Conservation (phyloP, 768 basidiomycete genomes). For the Russula sp. region DNA sequence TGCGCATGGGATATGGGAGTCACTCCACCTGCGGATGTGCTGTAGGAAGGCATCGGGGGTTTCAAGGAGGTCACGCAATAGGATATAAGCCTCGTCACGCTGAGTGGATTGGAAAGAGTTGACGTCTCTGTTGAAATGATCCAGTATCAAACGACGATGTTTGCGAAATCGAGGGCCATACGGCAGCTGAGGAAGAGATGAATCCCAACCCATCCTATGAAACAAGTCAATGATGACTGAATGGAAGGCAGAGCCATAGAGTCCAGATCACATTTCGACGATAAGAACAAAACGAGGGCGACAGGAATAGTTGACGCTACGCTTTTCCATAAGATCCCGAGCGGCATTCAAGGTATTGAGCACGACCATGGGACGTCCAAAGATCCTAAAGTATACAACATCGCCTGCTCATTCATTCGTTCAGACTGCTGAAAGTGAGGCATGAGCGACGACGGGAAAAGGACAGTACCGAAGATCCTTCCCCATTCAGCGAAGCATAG, state of each 20-base stretch:
- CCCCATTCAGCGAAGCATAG: conserved; percentile 35
- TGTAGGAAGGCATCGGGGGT: conserved; percentile 33
- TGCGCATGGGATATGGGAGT: not conserved
- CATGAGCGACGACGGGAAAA: not conserved
- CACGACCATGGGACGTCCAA: conserved; percentile 36
- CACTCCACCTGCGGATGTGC: conserved; percentile 34
- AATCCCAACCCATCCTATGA: conserved; percentile 31
- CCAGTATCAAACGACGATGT: conserved; percentile 35
- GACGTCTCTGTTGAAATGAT: conserved; percentile 31
- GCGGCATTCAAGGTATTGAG: conserved; percentile 38
- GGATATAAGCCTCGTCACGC: conserved; percentile 32
- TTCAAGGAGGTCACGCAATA: conserved; percentile 34
- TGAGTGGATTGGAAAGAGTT: conserved; percentile 32
- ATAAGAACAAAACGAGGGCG: conserved; percentile 36
- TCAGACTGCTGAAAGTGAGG: not conserved
- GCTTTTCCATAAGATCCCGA: conserved; percentile 38
- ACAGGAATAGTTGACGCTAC: conserved; percentile 37
- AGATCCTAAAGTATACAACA: conserved; percentile 36
- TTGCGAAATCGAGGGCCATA: conserved; percentile 36
- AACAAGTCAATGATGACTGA: not conserved
- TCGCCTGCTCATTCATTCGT: conserved; percentile 32
- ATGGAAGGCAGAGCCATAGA: not conserved
- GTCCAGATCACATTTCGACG: conserved; percentile 33
- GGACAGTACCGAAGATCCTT: conserved; percentile 34
- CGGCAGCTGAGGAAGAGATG: conserved; percentile 26